phyloP scores from a whole-genome alignment of 495 filamentous ascomycete species.

The Xylaria intraflava region DNA sequence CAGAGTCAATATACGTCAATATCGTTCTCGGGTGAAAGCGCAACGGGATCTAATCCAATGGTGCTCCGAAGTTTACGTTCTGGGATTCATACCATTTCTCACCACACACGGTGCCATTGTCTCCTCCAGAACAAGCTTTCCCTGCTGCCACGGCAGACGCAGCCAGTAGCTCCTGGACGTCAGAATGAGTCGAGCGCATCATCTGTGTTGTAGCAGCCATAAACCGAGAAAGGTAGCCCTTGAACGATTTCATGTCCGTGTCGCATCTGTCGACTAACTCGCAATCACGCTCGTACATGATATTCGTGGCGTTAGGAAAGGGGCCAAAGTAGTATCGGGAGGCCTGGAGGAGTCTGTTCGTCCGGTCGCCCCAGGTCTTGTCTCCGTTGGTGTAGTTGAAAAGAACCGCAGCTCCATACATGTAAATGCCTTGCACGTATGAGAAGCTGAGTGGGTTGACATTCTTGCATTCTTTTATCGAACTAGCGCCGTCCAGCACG shows the following conservation, averaged over 20 bases:
- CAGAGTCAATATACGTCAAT: not conserved
- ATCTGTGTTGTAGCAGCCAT: conserved; percentile 57
- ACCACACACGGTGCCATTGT: conserved; percentile 56
- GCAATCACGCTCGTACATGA: conserved; percentile 69
- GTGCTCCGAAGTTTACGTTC: not conserved
- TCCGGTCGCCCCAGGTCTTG: conserved; percentile 44
- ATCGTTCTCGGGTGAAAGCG: too few species aligned
- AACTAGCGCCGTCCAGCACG: conserved; percentile 52
- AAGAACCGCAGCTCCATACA: conserved; percentile 60
- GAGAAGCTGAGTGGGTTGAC: conserved; percentile 48
- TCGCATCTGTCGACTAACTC: conserved; percentile 58
- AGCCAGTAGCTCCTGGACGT: conserved; percentile 47
- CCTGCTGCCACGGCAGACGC: conserved; percentile 60
- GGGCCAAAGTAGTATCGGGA: conserved; percentile 28
- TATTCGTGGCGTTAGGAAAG: conserved; percentile 39
- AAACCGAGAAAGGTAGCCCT: conserved; percentile 73
- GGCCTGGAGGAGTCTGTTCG: conserved; percentile 42
- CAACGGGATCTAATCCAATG: not conserved
- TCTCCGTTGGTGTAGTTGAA: conserved; percentile 54
- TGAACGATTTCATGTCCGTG: conserved; percentile 70
- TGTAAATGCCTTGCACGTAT: conserved; percentile 60
- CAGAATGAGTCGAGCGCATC: conserved; percentile 47
- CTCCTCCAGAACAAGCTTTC: conserved; percentile 54
- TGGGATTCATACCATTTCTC: conserved; percentile 51
- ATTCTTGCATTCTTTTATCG: conserved; percentile 37